Percentiles rank a stretch among this genome's conserved stretches.
Conservation (phyloP, 257 asterid species). For the Avicennia marina region DNA sequence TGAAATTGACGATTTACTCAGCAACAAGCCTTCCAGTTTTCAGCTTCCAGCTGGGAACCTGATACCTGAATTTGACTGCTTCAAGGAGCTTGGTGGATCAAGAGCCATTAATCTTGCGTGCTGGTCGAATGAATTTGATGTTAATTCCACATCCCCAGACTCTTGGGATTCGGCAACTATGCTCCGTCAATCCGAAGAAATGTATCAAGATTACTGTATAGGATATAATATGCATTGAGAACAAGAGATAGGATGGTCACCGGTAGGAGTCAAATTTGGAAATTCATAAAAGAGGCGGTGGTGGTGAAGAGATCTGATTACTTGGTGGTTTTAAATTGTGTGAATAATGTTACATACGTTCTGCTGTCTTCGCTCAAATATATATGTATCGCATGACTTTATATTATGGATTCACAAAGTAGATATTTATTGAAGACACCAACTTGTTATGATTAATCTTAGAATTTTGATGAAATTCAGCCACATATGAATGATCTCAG, state of each 20-base stretch:
- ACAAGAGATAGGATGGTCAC: too few relatives aligned
- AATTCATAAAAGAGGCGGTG: too few relatives aligned
- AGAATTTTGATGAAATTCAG: neutral
- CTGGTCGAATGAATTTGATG: slow-evolving; percentile 66
- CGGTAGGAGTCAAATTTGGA: too few relatives aligned
- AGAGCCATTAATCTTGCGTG: slow-evolving; percentile 39
- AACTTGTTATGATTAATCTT: neutral
- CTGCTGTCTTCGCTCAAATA: too few relatives aligned
- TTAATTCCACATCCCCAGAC: slow-evolving; percentile 41
- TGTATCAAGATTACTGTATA: slow-evolving; percentile 40
- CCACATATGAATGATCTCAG: neutral
- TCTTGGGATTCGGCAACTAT: slow-evolving; percentile 55
- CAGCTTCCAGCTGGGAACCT: slow-evolving; percentile 12
- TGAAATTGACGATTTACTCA: slow-evolving; percentile 50
- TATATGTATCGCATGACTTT: neutral
- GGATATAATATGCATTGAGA: slow-evolving; percentile 38
- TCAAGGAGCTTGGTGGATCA: slow-evolving; percentile 35
- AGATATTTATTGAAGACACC: neutral
- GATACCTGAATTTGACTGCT: slow-evolving; percentile 38
- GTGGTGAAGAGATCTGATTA: too few relatives aligned
- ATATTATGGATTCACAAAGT: neutral
- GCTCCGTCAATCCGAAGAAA: slow-evolving; percentile 41
- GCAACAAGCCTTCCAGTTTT: slow-evolving; percentile 25
- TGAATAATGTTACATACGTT: too few relatives aligned
- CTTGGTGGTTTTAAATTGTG: too few relatives aligned